These are phyloP conservation scores for Pseudogymnoascus destructans DNA, from an alignment of 2,329 filamentous ascomycete species.

Conservation along the genomic window DNA sequence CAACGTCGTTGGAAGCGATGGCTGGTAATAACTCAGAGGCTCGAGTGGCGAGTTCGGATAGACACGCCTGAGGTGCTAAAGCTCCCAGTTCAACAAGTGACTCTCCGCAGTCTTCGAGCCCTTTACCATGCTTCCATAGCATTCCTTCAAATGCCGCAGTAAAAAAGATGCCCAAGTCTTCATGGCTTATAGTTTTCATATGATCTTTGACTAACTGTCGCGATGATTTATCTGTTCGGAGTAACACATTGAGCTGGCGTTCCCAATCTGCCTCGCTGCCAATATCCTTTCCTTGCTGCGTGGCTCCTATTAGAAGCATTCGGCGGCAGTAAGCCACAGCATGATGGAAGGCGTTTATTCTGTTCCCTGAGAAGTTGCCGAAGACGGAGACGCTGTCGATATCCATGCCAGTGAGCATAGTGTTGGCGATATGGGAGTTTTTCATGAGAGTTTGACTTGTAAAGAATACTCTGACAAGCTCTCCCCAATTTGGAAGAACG, in stretches of 20 bases:
- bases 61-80: constrained; percentile 35
- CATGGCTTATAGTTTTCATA: constrained; percentile 31
- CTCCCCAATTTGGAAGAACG: constrained; percentile 38
- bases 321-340: constrained; percentile 57
- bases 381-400: constrained; percentile 29
- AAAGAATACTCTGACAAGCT: constrained; percentile 40
- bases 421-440: constrained; percentile 23
- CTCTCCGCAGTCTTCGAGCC: constrained; percentile 35
- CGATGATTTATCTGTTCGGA: constrained; percentile 55
- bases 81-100: constrained; percentile 42
- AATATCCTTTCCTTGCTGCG: constrained; percentile 18
- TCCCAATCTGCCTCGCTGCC: constrained; percentile 72
- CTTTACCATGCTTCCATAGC: constrained; percentile 29
- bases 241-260: constrained; percentile 57
- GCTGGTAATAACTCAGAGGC: constrained; percentile 42
- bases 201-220: constrained; percentile 46
- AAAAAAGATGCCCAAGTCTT: constrained; percentile 34
- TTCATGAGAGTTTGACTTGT: constrained; percentile 24
- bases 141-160: constrained; percentile 46
- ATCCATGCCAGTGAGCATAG: constrained; percentile 29
- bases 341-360: constrained; percentile 47
- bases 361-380: constrained; percentile 29
- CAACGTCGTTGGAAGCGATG: constrained; percentile 58
- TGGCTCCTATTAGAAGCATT: constrained; percentile 44
- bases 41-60: constrained; percentile 37